Conservation (phyloP, 495 filamentous ascomycete genomes). For the Sporormia fimetaria region DNA sequence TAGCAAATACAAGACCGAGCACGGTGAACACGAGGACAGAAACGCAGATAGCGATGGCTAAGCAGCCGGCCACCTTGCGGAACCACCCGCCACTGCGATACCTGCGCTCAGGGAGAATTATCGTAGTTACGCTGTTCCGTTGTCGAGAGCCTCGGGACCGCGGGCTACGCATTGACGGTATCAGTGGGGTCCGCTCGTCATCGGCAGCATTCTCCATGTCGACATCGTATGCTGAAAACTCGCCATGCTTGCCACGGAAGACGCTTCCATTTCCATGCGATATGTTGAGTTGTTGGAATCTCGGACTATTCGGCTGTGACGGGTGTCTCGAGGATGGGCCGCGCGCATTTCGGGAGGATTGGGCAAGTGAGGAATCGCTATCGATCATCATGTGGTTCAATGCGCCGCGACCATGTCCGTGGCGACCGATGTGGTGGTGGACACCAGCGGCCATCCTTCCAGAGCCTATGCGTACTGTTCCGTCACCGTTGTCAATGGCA, state of each 20-base stretch:
- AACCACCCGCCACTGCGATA: slow-evolving; percentile 41
- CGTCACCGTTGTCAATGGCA: slow-evolving; percentile 13
- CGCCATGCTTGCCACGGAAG: slow-evolving; percentile 34
- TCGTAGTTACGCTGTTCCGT: slow-evolving; percentile 49
- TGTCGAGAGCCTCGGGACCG: slow-evolving; percentile 52
- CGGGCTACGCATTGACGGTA: slow-evolving; percentile 51
- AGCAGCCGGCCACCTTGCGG: slow-evolving; percentile 61
- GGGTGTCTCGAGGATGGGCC: slow-evolving; percentile 42
- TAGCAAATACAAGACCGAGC: slow-evolving; percentile 76
- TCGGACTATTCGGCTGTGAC: slow-evolving; percentile 44
- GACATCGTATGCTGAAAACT: slow-evolving; percentile 52
- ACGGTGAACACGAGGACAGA: slow-evolving; percentile 66
- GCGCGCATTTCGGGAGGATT: slow-evolving; percentile 9
- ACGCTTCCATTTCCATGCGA: slow-evolving; percentile 30
- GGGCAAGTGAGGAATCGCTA: slow-evolving; percentile 57
- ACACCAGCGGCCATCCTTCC: slow-evolving; percentile 46
- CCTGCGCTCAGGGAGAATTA: slow-evolving; percentile 60
- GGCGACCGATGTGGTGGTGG: slow-evolving; percentile 59
- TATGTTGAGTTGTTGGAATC: slow-evolving; percentile 20
- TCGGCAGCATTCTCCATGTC: slow-evolving; percentile 65
- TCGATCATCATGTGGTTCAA: slow-evolving; percentile 65
- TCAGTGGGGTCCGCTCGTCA: slow-evolving; percentile 80
- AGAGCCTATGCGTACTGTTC: slow-evolving; percentile 20
- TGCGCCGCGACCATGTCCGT: slow-evolving; percentile 50
- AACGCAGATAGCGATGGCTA: slow-evolving; percentile 62